Conservation (phyloP, 257 asterid species). For the Solanum megistacrolobum region DNA sequence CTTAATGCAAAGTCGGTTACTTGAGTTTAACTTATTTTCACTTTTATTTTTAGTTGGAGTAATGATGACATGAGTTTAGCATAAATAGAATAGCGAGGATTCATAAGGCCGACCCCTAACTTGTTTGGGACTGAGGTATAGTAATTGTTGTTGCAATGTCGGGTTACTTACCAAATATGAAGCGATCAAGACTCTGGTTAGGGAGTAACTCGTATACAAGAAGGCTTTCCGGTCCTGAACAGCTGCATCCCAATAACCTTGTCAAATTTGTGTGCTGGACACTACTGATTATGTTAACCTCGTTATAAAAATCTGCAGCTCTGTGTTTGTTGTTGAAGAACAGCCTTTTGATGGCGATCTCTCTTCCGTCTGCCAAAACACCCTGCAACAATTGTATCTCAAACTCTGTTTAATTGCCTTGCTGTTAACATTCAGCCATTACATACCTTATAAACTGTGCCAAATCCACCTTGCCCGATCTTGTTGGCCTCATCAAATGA, state of each 20-base stretch:
- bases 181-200: slow-evolving; percentile 19
- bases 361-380: slow-evolving; percentile 17
- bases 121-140: not conserved
- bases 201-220: slow-evolving; percentile 16
- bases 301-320: slow-evolving; percentile 11
- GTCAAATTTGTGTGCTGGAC: slow-evolving; percentile 14
- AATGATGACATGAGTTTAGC: not conserved
- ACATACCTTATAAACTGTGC: slow-evolving; percentile 20
- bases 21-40: no score
- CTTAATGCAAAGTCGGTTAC: not conserved
- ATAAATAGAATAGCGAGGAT: not conserved
- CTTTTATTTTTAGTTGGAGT: not conserved
- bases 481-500: slow-evolving; percentile 24
- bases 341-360: slow-evolving; percentile 20
- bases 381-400: slow-evolving; percentile 3
- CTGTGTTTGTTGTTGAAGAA: slow-evolving; percentile 10
- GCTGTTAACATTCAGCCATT: not conserved
- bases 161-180: slow-evolving; percentile 15
- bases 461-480: slow-evolving; percentile 27
- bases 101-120: not conserved
- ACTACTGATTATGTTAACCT: slow-evolving; percentile 18
- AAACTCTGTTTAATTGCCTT: not conserved
- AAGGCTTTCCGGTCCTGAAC: slow-evolving; percentile 22
- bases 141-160: not conserved
- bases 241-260: slow-evolving; percentile 19